Percentiles rank a stretch among this genome's conserved stretches.
phyloP scores from a whole-genome alignment of 345 rosid genomes.

The Xanthoceras sorbifolium region DNA sequence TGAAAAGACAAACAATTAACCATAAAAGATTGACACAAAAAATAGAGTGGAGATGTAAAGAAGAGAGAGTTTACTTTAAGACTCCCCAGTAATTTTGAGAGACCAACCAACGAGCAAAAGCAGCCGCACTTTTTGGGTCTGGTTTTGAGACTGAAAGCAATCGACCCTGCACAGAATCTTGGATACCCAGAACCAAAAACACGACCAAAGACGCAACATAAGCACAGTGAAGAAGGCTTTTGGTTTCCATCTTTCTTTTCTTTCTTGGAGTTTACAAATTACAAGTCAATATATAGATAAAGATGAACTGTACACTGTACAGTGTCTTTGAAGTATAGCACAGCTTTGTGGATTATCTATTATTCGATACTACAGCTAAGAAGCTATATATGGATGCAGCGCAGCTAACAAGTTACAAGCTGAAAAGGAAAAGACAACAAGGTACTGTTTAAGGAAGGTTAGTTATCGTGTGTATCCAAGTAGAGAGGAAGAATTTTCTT shows the following conservation, averaged over 20 bases:
- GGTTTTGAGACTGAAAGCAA: conserved; percentile 49
- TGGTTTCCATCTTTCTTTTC: conserved; percentile 8
- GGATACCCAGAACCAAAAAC: conserved; percentile 21
- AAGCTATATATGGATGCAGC: too few species aligned
- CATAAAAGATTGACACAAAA: neutral
- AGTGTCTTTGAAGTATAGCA: neutral
- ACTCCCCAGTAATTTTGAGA: conserved; percentile 82
- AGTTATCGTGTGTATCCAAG: neutral
- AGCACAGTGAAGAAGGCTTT: neutral
- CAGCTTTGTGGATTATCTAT: neutral
- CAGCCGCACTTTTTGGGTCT: conserved; percentile 52
- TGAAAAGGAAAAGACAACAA: neutral
- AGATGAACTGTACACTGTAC: neutral
- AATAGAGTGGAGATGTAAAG: neutral
- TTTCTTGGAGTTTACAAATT: neutral
- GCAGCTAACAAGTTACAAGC: neutral
- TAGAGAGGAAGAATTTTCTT: neutral
- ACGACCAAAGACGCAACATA: conserved; percentile 5
- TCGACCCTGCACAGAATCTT: conserved; percentile 45
- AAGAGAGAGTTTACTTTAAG: conserved; percentile 49
- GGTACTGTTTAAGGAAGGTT: neutral
- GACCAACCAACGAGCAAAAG: conserved; percentile 88
- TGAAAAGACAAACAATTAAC: neutral
- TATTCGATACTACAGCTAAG: too few species aligned
- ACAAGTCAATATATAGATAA: neutral